Evolutionary conservation across 2,329 filamentous ascomycete genomes (phyloP).

Genomic region (Cladosporium sp.): DNA sequence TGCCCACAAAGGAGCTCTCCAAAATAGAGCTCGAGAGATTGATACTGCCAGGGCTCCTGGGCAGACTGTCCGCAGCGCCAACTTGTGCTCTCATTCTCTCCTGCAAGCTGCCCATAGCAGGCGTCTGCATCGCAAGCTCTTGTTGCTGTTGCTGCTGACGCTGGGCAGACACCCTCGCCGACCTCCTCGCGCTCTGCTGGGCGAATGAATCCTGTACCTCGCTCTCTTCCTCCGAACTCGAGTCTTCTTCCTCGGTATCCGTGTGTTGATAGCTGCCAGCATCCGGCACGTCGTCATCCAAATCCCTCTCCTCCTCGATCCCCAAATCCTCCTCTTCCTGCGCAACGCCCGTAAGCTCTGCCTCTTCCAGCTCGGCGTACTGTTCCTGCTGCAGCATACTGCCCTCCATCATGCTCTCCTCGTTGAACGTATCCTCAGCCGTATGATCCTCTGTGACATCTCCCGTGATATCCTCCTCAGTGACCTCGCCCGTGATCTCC

Average conservation of each 20-base stretch:
- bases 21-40: constrained; percentile 32
- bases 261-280: constrained; percentile 53
- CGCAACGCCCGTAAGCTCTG: constrained; percentile 42
- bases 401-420: constrained; percentile 45
- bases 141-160: constrained; percentile 9
- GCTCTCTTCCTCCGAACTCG: constrained; percentile 21
- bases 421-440: constrained; percentile 41
- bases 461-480: constrained; percentile 37
- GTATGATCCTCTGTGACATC: constrained; percentile 28
- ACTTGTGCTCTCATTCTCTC: constrained; percentile 29
- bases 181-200: constrained; percentile 17
- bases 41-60: constrained; percentile 31
- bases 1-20: constrained; percentile 34
- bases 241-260: constrained; percentile 48
- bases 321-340: constrained; percentile 45
- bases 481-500: constrained; percentile 51
- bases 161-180: constrained; percentile 34
- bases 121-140: constrained; percentile 4
- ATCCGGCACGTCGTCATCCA: constrained; percentile 50
- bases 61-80: constrained; percentile 23
- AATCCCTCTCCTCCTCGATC: constrained; percentile 28
- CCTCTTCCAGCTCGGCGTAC: constrained; percentile 44
- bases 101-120: constrained; percentile 20
- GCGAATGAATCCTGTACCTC: constrained; percentile 26
- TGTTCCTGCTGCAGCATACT: constrained; percentile 39